Base-by-base conservation (phyloP, 306 rosid species). In the Glycine soja region DNA sequence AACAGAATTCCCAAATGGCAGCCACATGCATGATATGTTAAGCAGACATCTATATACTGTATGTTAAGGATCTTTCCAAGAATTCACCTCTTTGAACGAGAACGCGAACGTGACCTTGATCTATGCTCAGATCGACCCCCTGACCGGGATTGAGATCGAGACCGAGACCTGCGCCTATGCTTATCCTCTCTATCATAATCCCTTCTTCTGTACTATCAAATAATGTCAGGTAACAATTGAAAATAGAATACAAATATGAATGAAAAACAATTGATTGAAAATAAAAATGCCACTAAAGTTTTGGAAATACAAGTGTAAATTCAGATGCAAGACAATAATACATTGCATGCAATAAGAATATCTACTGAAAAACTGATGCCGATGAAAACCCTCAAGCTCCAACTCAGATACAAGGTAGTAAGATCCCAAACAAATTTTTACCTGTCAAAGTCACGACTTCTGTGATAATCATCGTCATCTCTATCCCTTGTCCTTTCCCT, bases 81-180 rank as follows among this genome's bases (percentile, higher is more conserved):
- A 19, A 38, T 64, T 61, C 76, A 95, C 99, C 99, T 95, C 89
- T 95, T 95, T 19, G 98, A 95, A 56, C 97, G 97, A 13, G 98
- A 89, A 6, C 97, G 97, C 15, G 98, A 92, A 6, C 95, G 94
- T 0, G 99, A 93, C 77, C 91, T 87, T 30, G 99, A 92, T 67
- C 85, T 87, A 78, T 82, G 99, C 84, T 93, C 97, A 70, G 97
- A 88, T 80, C 87, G 90, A 78, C 83, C 94, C 82, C 46, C 77
- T 19, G 95, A 82, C 1, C 30, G 80, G 45, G 90, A 87, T 68
- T n/a, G 32, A 77, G 90, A 91, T 11, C 89, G 87, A 58, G 98
- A 91, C 12, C 91, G 91, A 58, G 98, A 94, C 85, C 78, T 89
- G 34, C 67, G 97, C 81, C 70, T 88, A 53, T 90, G 94, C 77